Evolutionary conservation across 257 asterid genomes (phyloP).

Genomic region (Plantago major): DNA sequence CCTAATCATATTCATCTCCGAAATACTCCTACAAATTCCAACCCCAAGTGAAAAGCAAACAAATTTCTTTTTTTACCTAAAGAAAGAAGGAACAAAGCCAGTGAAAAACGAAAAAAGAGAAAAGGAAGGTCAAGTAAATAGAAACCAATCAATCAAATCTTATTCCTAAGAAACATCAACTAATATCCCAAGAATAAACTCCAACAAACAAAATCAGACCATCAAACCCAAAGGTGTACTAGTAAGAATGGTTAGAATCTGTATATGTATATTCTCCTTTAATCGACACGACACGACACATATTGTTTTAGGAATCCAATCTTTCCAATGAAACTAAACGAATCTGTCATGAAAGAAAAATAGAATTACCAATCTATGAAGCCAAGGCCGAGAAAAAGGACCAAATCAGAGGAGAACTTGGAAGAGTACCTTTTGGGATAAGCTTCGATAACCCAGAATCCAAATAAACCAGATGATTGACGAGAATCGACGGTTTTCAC

Average conservation of each 20-base stretch:
- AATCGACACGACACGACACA: not conserved
- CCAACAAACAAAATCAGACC: constrained; percentile 30
- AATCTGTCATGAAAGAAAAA: not conserved
- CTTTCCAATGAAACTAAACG: constrained; percentile 2
- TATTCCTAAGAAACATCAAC: no score
- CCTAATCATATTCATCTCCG: constrained; percentile 26
- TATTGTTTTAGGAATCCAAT: constrained; percentile 13
- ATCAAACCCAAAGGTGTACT: constrained; percentile 31
- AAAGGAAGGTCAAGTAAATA: constrained; percentile 1
- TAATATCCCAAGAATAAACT: constrained; percentile 43
- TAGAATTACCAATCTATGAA: constrained; percentile 77
- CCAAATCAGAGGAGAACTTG: constrained; percentile 91
- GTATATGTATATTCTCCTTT: constrained; percentile 16
- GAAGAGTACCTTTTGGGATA: constrained; percentile 95
- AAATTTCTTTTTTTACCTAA: constrained; percentile 10
- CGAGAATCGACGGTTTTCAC: constrained; percentile 55
- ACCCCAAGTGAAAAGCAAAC: not conserved
- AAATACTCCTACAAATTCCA: constrained; percentile 16
- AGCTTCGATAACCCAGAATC: constrained; percentile 83
- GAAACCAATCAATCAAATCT: constrained; percentile 32
- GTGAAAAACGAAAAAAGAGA: constrained; percentile 8
- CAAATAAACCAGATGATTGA: constrained; percentile 44
- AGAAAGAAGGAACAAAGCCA: not conserved
- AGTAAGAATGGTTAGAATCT: constrained; percentile 6
- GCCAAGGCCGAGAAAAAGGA: constrained; percentile 87